Base-by-base conservation (phyloP, 78 protist species). In the Dictyostelium brefeldianum region DNA sequence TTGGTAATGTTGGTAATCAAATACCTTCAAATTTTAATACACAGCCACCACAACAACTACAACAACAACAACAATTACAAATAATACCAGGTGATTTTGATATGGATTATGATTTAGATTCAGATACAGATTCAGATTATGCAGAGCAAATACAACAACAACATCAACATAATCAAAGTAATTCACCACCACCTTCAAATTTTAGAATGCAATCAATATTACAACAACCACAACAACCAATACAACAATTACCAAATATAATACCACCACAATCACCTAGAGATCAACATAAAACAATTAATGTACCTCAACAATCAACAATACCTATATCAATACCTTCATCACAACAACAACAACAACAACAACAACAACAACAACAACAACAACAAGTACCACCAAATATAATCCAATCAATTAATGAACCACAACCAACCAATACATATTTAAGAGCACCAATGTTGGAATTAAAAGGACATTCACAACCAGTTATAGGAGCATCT, bases 381-480 rank as follows among this genome's bases (percentile, higher is more conserved):
- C 31, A 47, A 53, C n/a, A 7, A 65, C 4, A 17, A 46, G 1
- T 31, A 25, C 6, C 48, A 53, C 9, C 57, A 50, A 47, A 80
- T 41, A 25, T 43, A 4, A 27, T 20, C 1, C 22, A 75, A 17
- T 64, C 41, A n/a, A 47, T 11, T 27, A 51, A 9, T 3, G 65
- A 48, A 62, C 25, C 69, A 51, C 47, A 69, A 36, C 80, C n/a
- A 27, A 29, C 73, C 5, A 57, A 75, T 62, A 75, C 14, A n/a
- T 43, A 41, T 36, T 29, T 85, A 29, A 53, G 92, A 85, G 11
- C 81, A 14, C 92, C 92, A 74, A 11, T 59, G 7, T 27, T 85
- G 27, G 92, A 85, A 59, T 29, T 85, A 18, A 85, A 85, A 75
- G 92, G 92, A 10, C 92, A 85, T 18, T 43, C 81, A 18, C 77